Evolutionary conservation across 2,329 filamentous ascomycete genomes (phyloP), one percentile per base, ranked within the genome.

Genomic region (Penicillium sp.): DNA sequence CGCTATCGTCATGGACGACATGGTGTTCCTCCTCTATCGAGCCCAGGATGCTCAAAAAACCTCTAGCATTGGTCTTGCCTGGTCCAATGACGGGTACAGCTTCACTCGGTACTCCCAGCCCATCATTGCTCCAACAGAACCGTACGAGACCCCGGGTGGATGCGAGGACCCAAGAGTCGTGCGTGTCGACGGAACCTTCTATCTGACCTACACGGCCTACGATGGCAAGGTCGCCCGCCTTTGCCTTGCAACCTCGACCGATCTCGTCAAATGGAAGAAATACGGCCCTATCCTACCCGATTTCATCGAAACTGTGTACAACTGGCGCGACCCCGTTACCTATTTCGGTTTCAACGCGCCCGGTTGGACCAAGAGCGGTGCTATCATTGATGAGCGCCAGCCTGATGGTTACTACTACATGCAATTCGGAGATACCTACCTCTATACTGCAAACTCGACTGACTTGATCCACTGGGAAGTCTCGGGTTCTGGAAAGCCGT

Each of bases 361-460:
- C 13, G 44, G 44, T 15, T 47, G 44, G 44, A 47, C 44, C 22
- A 47, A 47, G 13, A 47, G 44, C 44, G 44, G 44, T 17, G 44
- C 44, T 47, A 47, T 47, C 12, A 47, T 47, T 47, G 44, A 47
- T 12, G 44, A 47, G 44, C 44, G 44, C 22, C 44, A 47, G 24
- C 44, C 44, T 15, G 44, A 47, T 47, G 44, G 44, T 26, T 47
- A 47, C 24, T 47, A 47, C 24, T 47, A 47, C 22, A 47, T 47
- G 44, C 44, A 47, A 47, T 47, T 47, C 13, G 22, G 8, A 3
- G 42, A n/a, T 26, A 67, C 65, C 60, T 63, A 63, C 60, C 65
- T 19, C 62, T 33, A 7, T 2, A 64, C 56, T 13, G 9, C n/a
- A 22, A 50, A 33, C n/a, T 22, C 15, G n/a, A 54, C 56, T 47